Conservation (phyloP, 306 rosid genomes). For the Casuarina equisetifolia region DNA sequence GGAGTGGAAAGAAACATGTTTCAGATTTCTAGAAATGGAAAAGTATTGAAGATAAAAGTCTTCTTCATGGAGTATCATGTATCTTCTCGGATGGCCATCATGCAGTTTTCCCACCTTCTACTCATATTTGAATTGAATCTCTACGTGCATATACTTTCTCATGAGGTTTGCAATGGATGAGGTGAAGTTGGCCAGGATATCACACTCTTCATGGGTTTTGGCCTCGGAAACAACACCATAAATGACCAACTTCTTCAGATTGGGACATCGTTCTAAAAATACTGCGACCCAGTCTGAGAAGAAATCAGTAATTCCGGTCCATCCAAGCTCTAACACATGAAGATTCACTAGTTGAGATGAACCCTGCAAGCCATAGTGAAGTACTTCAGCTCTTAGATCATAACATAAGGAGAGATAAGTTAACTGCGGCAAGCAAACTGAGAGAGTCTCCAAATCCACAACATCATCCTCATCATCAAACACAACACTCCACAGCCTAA, state of each 20-base stretch:
- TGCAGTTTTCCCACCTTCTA: slow-evolving; percentile 23
- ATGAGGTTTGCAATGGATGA: slow-evolving; percentile 55
- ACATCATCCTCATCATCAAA: slow-evolving; percentile 69
- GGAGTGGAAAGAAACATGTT: slow-evolving; percentile 3
- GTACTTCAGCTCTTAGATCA: slow-evolving; percentile 59
- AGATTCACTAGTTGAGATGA: slow-evolving; percentile 59
- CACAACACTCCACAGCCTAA: slow-evolving; percentile 68
- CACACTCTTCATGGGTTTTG: slow-evolving; percentile 62
- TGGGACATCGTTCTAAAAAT: slow-evolving; percentile 70
- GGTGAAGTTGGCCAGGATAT: slow-evolving; percentile 53
- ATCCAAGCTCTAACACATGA: slow-evolving; percentile 75
- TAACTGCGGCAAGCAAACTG: slow-evolving; percentile 60
- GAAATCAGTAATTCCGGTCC: slow-evolving; percentile 68
- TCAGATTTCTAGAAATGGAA: slow-evolving; percentile 15
- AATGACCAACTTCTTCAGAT: slow-evolving; percentile 58
- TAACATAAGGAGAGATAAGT: slow-evolving; percentile 56
- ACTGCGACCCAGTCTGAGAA: slow-evolving; percentile 78
- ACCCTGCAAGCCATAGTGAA: slow-evolving; percentile 66
- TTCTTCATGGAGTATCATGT: background rate
- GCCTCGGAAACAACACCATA: slow-evolving; percentile 68
- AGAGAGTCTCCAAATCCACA: slow-evolving; percentile 64
- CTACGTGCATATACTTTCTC: slow-evolving; percentile 58
- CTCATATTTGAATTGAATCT: slow-evolving; percentile 59
- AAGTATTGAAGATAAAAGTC: background rate
- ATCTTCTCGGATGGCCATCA: slow-evolving; percentile 8